Percentiles rank a stretch among this genome's conserved stretches.
Evolutionary conservation across 1,284 basidiomycete genomes (phyloP).

Genomic region (Paramarasmius palmivorus): DNA sequence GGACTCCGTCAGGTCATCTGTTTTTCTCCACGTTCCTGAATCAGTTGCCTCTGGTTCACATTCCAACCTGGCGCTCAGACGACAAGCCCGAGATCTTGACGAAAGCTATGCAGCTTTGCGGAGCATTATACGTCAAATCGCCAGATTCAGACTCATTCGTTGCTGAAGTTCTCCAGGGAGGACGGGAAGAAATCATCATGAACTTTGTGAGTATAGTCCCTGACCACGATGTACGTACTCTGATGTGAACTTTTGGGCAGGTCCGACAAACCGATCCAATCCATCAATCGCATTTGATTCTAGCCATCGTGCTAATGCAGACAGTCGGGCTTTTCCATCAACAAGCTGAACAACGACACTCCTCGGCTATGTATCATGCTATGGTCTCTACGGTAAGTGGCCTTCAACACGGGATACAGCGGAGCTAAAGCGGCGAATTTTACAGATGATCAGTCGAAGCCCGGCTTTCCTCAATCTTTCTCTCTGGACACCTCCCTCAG

Average conservation of each 20-base stretch:
- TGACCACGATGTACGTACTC: not conserved
- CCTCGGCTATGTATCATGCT: conserved; percentile 2
- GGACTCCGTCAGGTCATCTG: not conserved
- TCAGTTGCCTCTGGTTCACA: conserved; percentile 2
- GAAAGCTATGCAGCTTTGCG: conserved; percentile 3
- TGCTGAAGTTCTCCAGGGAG: not conserved
- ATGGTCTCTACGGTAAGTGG: conserved; percentile 4
- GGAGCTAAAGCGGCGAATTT: too few relatives aligned
- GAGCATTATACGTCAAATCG: not conserved
- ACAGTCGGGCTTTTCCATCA: conserved; percentile 4
- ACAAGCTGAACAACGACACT: conserved; percentile 1
- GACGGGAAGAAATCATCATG: conserved; percentile 3
- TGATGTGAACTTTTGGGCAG: not conserved
- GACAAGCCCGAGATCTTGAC: conserved; percentile 2
- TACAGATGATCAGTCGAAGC: conserved; percentile 1
- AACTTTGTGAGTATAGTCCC: not conserved
- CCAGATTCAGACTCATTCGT: not conserved
- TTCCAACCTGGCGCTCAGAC: not conserved
- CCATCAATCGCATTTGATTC: not conserved
- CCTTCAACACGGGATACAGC: not conserved
- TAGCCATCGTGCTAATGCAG: conserved; percentile 5
- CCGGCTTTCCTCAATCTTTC: not conserved
- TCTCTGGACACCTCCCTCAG: not conserved
- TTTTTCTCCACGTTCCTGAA: not conserved
- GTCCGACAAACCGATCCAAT: not conserved